Evolutionary conservation across 352 stramenopile species (phyloP).

Genomic region (Stephanocyclus meneghinianus): DNA sequence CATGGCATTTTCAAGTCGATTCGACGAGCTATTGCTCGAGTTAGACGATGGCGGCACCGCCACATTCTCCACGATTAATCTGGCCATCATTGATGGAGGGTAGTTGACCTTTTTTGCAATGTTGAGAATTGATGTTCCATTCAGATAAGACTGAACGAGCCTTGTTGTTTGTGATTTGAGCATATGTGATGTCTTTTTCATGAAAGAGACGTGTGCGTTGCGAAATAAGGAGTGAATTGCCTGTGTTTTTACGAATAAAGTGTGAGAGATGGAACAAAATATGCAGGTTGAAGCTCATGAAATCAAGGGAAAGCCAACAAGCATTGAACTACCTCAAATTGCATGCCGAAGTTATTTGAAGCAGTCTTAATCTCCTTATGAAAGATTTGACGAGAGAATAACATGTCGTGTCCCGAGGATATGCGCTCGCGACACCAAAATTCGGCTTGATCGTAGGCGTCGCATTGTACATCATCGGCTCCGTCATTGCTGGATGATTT

Average conservation of each 20-base stretch:
- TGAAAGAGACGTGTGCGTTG: slow-evolving; percentile 65
- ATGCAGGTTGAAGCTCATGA: background rate
- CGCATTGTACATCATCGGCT: slow-evolving; percentile 2
- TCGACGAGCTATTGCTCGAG: background rate
- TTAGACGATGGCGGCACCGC: slow-evolving; percentile 9
- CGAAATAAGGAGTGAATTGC: slow-evolving; percentile 70
- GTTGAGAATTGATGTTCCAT: slow-evolving; percentile 60
- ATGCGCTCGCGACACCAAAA: slow-evolving; percentile 58
- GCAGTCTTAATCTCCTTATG: slow-evolving; percentile 41
- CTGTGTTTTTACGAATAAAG: slow-evolving; percentile 19
- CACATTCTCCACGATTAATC: slow-evolving; percentile 70
- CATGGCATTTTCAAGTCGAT: background rate
- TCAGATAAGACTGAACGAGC: slow-evolving; percentile 52
- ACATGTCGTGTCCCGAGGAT: slow-evolving; percentile 45
- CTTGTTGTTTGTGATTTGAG: slow-evolving; percentile 47
- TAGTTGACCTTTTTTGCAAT: slow-evolving; percentile 64
- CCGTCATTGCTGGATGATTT: too few species aligned
- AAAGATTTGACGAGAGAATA: slow-evolving; percentile 59
- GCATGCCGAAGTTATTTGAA: slow-evolving; percentile 47
- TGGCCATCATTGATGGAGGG: slow-evolving; percentile 63
- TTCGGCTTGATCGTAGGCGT: slow-evolving; percentile 55
- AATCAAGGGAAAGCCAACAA: background rate
- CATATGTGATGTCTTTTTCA: slow-evolving; percentile 56
- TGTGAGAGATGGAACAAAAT: background rate
- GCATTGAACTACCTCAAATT: slow-evolving; percentile 52